These are phyloP conservation scores for Lichtheimia ramosa DNA, from an alignment of 371 early-diverging fungal genomes.

Conservation along the genomic window DNA sequence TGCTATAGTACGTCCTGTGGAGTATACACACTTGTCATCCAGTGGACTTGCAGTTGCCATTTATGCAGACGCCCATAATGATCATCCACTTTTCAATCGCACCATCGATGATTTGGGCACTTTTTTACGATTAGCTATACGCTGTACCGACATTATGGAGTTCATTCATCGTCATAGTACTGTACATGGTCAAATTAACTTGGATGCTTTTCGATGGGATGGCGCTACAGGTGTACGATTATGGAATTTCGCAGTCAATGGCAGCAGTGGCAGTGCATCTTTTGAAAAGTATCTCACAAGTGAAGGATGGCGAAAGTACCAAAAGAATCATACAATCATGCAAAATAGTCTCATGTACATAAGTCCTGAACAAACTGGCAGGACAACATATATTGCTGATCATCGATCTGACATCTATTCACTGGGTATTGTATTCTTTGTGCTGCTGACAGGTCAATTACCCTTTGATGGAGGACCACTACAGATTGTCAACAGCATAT, in stretches of 20 bases:
- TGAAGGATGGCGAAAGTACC: slow-evolving; percentile 45
- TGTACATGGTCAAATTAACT: slow-evolving; percentile 40
- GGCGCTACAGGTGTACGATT: slow-evolving; percentile 26
- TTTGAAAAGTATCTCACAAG: slow-evolving; percentile 41
- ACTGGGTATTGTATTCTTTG: slow-evolving; percentile 53
- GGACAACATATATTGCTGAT: slow-evolving; percentile 57
- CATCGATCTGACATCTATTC: slow-evolving; percentile 61
- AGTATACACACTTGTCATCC: slow-evolving; percentile 32
- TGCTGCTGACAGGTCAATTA: slow-evolving; percentile 49
- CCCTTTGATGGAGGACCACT: slow-evolving; percentile 56
- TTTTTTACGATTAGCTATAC: slow-evolving; percentile 45
- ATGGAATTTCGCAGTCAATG: slow-evolving; percentile 28
- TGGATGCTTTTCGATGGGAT: slow-evolving; percentile 44
- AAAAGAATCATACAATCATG: slow-evolving; percentile 24
- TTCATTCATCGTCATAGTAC: slow-evolving; percentile 45
- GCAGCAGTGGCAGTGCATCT: slow-evolving; percentile 22
- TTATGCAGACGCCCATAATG: slow-evolving; percentile 34
- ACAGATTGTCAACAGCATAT: slow-evolving; percentile 55
- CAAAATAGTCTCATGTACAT: slow-evolving; percentile 25
- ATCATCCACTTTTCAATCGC: not conserved
- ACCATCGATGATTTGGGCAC: slow-evolving; percentile 32
- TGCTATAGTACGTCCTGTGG: slow-evolving; percentile 33
- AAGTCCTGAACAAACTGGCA: slow-evolving; percentile 60
- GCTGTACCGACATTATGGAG: slow-evolving; percentile 41
- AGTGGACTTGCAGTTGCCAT: slow-evolving; percentile 38